A percentile compares a stretch with the other conserved stretches of the same genome.
phyloP scores from a whole-genome alignment of 2,329 filamentous ascomycete species.

The Talaromyces verruculosus region DNA sequence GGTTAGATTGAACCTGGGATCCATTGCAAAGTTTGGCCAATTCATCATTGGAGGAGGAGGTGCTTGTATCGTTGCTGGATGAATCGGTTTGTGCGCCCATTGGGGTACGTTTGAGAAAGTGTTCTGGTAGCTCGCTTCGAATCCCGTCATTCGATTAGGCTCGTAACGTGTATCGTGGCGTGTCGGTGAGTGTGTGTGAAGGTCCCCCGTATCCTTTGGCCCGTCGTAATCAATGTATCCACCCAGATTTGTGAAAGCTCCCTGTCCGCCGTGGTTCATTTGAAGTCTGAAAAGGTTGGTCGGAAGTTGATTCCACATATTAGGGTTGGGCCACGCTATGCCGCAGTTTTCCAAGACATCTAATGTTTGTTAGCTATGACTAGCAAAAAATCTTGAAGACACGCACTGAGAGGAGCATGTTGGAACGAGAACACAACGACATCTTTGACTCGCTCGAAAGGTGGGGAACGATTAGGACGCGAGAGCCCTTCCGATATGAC shows the following conservation, averaged over 20 bases:
- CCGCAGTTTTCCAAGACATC: conserved; percentile 70
- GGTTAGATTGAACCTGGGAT: conserved; percentile 28
- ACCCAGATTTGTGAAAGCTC: not conserved
- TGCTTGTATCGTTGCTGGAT: conserved; percentile 16
- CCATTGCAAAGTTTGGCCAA: conserved; percentile 22
- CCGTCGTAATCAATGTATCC: conserved; percentile 28
- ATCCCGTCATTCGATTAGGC: conserved; percentile 18
- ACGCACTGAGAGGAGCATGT: conserved; percentile 72
- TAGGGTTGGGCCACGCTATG: conserved; percentile 76
- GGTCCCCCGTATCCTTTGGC: conserved; percentile 52
- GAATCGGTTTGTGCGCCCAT: conserved; percentile 35
- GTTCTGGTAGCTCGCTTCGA: conserved; percentile 27
- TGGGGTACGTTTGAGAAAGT: conserved; percentile 28
- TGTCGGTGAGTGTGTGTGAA: conserved; percentile 64
- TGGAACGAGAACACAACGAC: conserved; percentile 79
- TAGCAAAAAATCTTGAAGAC: not conserved
- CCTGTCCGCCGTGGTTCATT: conserved; percentile 22
- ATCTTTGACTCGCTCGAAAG: conserved; percentile 69
- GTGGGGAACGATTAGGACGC: conserved; percentile 46
- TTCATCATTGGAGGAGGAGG: conserved; percentile 5
- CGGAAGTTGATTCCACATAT: conserved; percentile 62
- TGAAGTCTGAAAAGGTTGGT: conserved; percentile 39
- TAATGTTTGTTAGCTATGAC: conserved; percentile 33
- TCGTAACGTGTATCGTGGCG: conserved; percentile 30
- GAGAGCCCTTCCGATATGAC: conserved; percentile 72